Percentiles rank a stretch among this genome's conserved stretches.
Conservation (phyloP, 2,329 filamentous ascomycete species). For the Apiospora pterosperma region DNA sequence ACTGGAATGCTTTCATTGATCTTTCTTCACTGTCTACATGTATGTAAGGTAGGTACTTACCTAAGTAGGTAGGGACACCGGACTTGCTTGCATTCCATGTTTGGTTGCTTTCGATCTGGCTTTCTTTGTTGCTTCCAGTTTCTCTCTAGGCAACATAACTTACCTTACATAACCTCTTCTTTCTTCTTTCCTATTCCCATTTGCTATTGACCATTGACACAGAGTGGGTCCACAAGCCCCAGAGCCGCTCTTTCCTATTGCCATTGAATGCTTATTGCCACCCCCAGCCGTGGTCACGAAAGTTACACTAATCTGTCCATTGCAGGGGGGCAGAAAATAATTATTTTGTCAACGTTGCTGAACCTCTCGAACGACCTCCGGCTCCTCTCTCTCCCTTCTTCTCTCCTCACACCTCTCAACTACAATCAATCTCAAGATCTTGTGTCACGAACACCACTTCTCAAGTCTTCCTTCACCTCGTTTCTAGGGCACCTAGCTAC, state of each 20-base stretch:
- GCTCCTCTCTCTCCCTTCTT: constrained; percentile 21
- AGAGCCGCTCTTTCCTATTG: constrained; percentile 15
- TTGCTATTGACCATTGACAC: background rate
- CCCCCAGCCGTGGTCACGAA: constrained; percentile 21
- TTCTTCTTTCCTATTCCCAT: background rate
- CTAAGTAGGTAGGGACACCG: background rate
- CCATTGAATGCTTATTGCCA: constrained; percentile 5
- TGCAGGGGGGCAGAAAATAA: constrained; percentile 7
- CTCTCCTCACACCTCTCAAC: constrained; percentile 35
- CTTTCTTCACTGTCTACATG: background rate
- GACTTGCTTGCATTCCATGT: background rate
- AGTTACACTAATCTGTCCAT: constrained; percentile 12
- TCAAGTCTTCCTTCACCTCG: constrained; percentile 41
- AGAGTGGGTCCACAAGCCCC: constrained; percentile 17
- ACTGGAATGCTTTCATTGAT: background rate
- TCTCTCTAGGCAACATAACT: too few species aligned
- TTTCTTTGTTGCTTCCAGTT: background rate
- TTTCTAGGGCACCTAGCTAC: constrained; percentile 86
- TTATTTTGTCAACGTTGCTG: constrained; percentile 8
- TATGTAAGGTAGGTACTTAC: too few species aligned
- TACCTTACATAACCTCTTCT: too few species aligned
- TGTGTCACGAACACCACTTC: constrained; percentile 31
- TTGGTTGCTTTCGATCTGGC: background rate
- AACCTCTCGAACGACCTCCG: constrained; percentile 1
- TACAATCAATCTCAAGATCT: constrained; percentile 37